Conservation (phyloP, 164 flowering plant species). For the Liriodendron chinense region DNA sequence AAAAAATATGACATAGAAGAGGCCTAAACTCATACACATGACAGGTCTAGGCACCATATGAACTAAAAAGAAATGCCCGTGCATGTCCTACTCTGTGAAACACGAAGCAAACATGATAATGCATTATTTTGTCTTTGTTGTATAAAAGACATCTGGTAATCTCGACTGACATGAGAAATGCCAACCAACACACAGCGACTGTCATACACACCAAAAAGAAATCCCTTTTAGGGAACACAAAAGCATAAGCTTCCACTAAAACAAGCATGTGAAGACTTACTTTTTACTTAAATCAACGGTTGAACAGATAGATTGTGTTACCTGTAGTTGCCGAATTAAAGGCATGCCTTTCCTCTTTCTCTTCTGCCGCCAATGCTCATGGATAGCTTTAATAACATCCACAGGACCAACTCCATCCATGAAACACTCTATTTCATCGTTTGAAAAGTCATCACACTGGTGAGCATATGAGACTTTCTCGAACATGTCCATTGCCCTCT, state of each 20-base stretch:
- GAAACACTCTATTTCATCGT: conserved; percentile 63
- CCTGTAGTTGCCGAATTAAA: conserved; percentile 94
- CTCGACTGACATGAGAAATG: not conserved
- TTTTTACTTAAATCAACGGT: not conserved
- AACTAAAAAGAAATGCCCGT: not conserved
- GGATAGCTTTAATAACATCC: conserved; percentile 44
- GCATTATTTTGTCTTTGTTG: no score
- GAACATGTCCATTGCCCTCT: conserved; percentile 77
- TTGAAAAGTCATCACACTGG: conserved; percentile 56
- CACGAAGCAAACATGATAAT: no score
- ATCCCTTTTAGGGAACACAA: not conserved
- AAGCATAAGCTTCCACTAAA: no score
- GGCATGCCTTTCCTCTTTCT: conserved; percentile 77
- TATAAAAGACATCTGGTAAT: not conserved
- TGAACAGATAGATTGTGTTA: conserved; percentile 15
- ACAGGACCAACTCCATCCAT: conserved; percentile 49
- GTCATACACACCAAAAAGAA: not conserved
- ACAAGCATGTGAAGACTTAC: not conserved
- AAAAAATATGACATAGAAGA: no score
- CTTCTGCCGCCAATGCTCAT: conserved; percentile 78
- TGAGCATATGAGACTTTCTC: conserved; percentile 78
- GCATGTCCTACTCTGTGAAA: no score
- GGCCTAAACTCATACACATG: not conserved
- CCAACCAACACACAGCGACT: not conserved
- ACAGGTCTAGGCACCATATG: not conserved